Evolutionary conservation across 768 basidiomycete species (phyloP), one percentile per base, ranked within the genome.

Genomic region (Boletus sensibilis): DNA sequence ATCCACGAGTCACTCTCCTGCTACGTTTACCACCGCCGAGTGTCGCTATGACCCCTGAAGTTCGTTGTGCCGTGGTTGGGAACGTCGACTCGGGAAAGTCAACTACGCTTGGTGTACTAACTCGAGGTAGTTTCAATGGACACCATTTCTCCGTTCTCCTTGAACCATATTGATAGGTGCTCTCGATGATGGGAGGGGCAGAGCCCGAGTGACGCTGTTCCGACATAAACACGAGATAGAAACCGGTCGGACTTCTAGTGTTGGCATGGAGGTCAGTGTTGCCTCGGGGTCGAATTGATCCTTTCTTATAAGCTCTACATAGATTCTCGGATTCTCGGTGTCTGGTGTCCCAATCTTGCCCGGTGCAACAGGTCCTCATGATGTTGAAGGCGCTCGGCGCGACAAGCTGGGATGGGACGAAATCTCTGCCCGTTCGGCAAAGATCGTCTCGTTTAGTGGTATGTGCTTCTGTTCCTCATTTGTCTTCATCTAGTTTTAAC

Each of bases 141-240:
- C 66, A 63, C 34, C 60, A 60, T 11, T 53, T 66, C 41, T 71
- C 57, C 25, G 53, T 37, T 50, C 57, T 16, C 43, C 11, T 34
- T 61, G 27, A 57, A 39, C 33, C 40, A 55, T 53, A 23, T 63
- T 43, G 5, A 33, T 51, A 91, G 88, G 89, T 50, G 80, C 81
- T 20, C 75, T 92, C 50, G 92, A 94, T 64, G 92, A 94, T 65
- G 90, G 91, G 27, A 77, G 88, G 70, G 90, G 88, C 1, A 82
- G 83, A 48, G 89, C 90, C 1, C 89, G 96, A 50, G 89, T 98
- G 5, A 86, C 87, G 4, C 76, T 99, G 9, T 98, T 98, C 73
- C 80, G 96, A 52, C 97, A 99, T 70, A 97, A 98, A 70, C 97
- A 99, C 67, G 97, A 99, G 73, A 79, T 98, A 51, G 97, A 98